Evolutionary conservation across 176 grass and related monocot species (phyloP).

Genomic region (Aegilops umbellulata): DNA sequence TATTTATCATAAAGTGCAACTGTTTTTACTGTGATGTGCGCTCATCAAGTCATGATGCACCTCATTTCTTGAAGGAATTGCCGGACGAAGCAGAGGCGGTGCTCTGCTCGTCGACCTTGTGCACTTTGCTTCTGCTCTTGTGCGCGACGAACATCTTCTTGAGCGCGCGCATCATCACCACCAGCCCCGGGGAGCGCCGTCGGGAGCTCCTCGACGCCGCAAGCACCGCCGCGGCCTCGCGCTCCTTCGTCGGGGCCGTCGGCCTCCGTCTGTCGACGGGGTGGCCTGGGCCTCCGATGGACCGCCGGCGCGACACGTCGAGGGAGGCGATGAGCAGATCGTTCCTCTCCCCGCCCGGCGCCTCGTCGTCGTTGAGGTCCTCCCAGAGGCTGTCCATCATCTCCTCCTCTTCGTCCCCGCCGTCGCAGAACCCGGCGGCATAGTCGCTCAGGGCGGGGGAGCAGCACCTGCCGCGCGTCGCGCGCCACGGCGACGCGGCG

Average conservation of each 20-base stretch:
- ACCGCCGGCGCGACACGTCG: conserved; percentile 29
- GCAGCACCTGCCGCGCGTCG: conserved; percentile 21
- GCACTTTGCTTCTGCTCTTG: conserved; percentile 42
- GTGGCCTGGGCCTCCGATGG: neutral
- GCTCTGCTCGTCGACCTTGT: conserved; percentile 32
- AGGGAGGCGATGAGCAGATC: conserved; percentile 1
- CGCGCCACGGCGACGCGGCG: conserved; percentile 43
- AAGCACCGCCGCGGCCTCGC: neutral
- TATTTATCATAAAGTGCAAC: neutral
- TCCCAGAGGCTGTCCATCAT: conserved; percentile 65
- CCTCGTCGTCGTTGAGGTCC: conserved; percentile 53
- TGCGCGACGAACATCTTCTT: conserved; percentile 38
- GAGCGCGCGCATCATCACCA: conserved; percentile 43
- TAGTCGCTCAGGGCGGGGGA: conserved; percentile 48
- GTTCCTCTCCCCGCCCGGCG: no score
- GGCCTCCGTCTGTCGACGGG: neutral
- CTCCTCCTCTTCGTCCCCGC: conserved; percentile 22
- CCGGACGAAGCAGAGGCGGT: neutral
- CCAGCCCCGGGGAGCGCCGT: conserved; percentile 30
- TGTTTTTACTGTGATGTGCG: neutral
- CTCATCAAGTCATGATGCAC: neutral
- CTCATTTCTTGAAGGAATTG: conserved; percentile 19
- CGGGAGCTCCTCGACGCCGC: conserved; percentile 39
- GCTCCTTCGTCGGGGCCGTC: neutral
- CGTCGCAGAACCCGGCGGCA: neutral